Base-by-base conservation (phyloP, 257 asterid species). In the Paraleonurus japonicus region DNA sequence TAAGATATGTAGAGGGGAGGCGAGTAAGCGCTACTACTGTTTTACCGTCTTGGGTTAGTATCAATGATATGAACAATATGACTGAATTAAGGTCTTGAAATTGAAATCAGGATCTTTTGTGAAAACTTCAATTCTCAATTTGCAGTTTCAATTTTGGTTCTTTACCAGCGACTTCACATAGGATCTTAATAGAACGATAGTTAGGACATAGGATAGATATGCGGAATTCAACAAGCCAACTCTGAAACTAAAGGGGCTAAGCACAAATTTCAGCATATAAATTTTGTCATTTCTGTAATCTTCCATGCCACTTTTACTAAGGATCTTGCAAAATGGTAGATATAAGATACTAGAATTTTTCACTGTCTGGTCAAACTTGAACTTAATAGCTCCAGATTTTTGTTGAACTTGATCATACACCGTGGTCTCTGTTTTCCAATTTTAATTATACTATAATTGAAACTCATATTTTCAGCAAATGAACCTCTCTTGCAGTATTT, bases 101-200 rank as follows among this genome's bases (percentile, higher is more conserved):
- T 37, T 13, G 62, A 51, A 51, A 50, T 45, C 22, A 17, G 60
- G 50, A 48, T 33, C 26, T 32, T 8, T 65, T 16, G 58, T 5
- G 53, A 13, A 45, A 45, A 20, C 61, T 63, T 76, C 59, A 33
- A 8, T 62, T 70, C 50, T 45, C 39, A 26, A 51, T 65, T 17
- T 65, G 60, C 8, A 45, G 12, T 17, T 45, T 69, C 65, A 27
- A 17, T 32, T 61, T n/a, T 4, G 27, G 17, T 7, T 54, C 26
- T 39, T 69, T 30, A n/a, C n/a, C 59, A 53, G 20, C 23, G 78
- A 50, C 68, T 54, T 61, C 60, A 24, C 69, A 63, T 48, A 67
- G 15, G 50, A 19, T 45, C 23, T 37, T 47, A 71, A 64, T 57
- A 57, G 60, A 57, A 48, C 50, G 57, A 61, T 55, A 9, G 54